These are phyloP conservation scores for Aspergillus heteromorphus DNA, from an alignment of 495 filamentous ascomycete genomes.

Conservation along the genomic window DNA sequence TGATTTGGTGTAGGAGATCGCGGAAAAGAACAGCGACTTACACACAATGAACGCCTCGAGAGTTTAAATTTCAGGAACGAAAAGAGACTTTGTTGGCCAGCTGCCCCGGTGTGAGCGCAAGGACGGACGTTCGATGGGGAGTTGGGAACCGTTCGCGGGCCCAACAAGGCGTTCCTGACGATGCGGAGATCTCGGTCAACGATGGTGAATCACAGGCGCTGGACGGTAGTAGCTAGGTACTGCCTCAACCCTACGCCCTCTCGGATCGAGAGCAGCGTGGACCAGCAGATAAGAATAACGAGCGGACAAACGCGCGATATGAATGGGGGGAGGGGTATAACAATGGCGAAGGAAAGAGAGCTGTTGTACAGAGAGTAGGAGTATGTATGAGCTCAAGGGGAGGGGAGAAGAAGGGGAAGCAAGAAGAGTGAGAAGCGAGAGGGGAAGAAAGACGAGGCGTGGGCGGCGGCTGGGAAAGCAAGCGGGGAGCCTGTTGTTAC, in stretches of 20 bases:
- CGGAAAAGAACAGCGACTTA: conserved; percentile 24
- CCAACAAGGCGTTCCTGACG: conserved; percentile 11
- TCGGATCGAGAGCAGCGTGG: conserved; percentile 13
- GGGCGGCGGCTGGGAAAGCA: conserved; percentile 24
- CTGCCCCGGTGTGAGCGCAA: conserved; percentile 5
- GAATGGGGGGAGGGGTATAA: conserved; percentile 11
- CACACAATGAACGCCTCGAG: conserved; percentile 45
- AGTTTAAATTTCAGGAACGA: conserved; percentile 20
- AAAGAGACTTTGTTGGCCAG: conserved; percentile 11
- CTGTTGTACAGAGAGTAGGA: conserved; percentile 40
- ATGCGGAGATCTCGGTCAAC: conserved; percentile 27
- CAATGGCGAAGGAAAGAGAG: conserved; percentile 20
- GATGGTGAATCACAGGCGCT: conserved; percentile 16
- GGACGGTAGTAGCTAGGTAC: conserved; percentile 5
- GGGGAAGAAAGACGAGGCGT: conserved; percentile 16
- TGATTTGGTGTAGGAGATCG: conserved; percentile 32
- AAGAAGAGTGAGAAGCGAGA: conserved; percentile 26
- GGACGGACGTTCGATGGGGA: conserved; percentile 22
- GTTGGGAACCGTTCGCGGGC: conserved; percentile 13
- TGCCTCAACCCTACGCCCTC: conserved; percentile 13
- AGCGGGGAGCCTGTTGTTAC: conserved; percentile 16
- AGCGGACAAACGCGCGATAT: conserved; percentile 14
- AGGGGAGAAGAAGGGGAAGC: conserved; percentile 23
- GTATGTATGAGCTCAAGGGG: conserved; percentile 28
- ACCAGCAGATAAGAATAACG: conserved; percentile 14